These are phyloP conservation scores for bread wheat (Triticum aestivum) DNA, from an alignment of 176 grass and related monocot species.

Conservation along the genomic window IWGSC_CS_RefSeq_v2.1 NC_057809.1:55285629-55286128, in stretches of 20 bases:
- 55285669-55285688: background rate
- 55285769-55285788: background rate
- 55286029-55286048: background rate
- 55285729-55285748: background rate
- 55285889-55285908: background rate
- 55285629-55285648: background rate
- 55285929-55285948: background rate
- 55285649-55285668: background rate
- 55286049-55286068: background rate
- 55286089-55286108: background rate
- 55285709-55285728: background rate
- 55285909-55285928: background rate
- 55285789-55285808: background rate
- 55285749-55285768: background rate
- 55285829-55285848: background rate
- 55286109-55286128: slow-evolving; percentile 8
- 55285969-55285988: background rate
- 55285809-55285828: background rate
- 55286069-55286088: background rate
- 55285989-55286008: background rate
- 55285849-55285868: background rate
- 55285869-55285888: background rate
- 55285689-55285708: background rate
- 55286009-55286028: background rate
- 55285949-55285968: background rate